These are phyloP conservation scores for Truncatella angustata DNA, from an alignment of 2,329 filamentous ascomycete species.

Conservation along the genomic window DNA sequence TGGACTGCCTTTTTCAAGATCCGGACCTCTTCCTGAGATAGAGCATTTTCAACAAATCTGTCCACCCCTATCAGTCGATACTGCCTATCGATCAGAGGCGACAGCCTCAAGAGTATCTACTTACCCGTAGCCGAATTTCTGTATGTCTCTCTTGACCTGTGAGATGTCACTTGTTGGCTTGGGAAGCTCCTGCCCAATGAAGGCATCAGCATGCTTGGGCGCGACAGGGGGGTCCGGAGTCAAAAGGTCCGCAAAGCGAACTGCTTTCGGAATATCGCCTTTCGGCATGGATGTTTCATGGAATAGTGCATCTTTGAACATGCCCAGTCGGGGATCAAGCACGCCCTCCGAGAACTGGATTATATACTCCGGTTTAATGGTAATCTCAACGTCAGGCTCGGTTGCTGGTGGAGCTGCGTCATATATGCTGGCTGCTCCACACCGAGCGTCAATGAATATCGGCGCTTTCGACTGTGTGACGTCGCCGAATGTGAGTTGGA, in stretches of 20 bases:
- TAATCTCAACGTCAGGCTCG: constrained; percentile 21
- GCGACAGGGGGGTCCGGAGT: constrained; percentile 18
- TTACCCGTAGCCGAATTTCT: constrained; percentile 26
- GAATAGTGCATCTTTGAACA: constrained; percentile 26
- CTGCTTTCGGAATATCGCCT: constrained; percentile 19
- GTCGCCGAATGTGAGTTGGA: constrained; percentile 17
- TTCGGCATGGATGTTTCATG: constrained; percentile 18
- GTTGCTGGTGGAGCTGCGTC: constrained; percentile 13
- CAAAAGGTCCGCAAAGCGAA: constrained; percentile 24
- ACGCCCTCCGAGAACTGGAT: constrained; percentile 21
- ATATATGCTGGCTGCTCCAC: constrained; percentile 17
- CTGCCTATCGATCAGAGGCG: not conserved
- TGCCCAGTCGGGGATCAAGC: constrained; percentile 22
- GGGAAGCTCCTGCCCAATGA: constrained; percentile 35
- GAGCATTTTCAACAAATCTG: constrained; percentile 19
- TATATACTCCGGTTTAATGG: constrained; percentile 24
- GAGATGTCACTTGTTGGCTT: constrained; percentile 28
- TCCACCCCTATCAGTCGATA: no score
- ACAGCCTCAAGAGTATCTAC: constrained; percentile 9
- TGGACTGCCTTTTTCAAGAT: constrained; percentile 21
- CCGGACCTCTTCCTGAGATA: constrained; percentile 20
- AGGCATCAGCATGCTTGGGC: constrained; percentile 14
- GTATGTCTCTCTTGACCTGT: constrained; percentile 23
- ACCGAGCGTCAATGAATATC: constrained; percentile 23
- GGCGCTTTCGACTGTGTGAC: no score